Conservation (phyloP, 202 grass and related monocot species). For the Saccharum hybrid region DNA sequence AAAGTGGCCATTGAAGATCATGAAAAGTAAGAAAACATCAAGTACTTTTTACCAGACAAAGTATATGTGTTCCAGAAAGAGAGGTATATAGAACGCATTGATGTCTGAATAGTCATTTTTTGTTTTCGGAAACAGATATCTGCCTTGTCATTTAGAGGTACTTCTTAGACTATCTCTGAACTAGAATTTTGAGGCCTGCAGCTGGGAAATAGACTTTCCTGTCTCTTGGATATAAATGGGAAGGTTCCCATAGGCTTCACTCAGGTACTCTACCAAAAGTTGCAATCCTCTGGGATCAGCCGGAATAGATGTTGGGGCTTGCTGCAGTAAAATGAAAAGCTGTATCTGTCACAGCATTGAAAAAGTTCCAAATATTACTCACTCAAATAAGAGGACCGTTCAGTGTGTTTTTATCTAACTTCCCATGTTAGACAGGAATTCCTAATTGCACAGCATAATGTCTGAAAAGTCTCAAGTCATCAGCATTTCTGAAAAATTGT, state of each 20-base stretch:
- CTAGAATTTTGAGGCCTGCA: background rate
- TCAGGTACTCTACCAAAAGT: slow-evolving; percentile 56
- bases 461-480: background rate
- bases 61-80: background rate
- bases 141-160: background rate
- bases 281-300: slow-evolving; percentile 60
- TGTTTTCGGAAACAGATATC: background rate
- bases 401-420: background rate
- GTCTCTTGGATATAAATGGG: slow-evolving; percentile 79
- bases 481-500: background rate
- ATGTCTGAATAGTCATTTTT: background rate
- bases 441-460: background rate
- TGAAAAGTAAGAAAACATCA: background rate
- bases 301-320: slow-evolving; percentile 24
- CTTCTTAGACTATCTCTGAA: slow-evolving; percentile 6
- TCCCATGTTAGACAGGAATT: background rate
- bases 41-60: background rate
- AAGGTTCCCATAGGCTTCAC: slow-evolving; percentile 56
- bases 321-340: slow-evolving; percentile 40
- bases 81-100: background rate
- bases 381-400: background rate
- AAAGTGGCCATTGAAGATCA: background rate
- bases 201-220: slow-evolving; percentile 47
- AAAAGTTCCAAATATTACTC: background rate
- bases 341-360: slow-evolving; percentile 16